phyloP scores from a whole-genome alignment of 83 land plant species.

The Thuja plicata region DNA sequence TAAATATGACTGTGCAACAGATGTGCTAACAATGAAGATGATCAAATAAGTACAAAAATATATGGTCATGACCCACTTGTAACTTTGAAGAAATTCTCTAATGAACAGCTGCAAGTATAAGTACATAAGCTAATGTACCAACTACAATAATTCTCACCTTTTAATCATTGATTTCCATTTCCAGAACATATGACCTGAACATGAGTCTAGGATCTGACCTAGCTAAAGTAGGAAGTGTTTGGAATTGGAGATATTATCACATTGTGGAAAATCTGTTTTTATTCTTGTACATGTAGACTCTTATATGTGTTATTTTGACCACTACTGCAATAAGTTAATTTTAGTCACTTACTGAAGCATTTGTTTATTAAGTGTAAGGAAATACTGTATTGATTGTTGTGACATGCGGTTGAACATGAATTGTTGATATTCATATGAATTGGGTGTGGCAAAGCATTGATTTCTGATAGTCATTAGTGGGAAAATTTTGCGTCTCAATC shows the following conservation, averaged over 20 bases:
- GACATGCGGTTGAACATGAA: background rate
- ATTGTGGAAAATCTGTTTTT: background rate
- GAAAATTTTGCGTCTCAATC: background rate
- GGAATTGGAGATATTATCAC: background rate
- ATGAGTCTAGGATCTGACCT: background rate
- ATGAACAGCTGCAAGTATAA: background rate
- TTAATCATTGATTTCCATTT: background rate
- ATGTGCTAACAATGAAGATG: too few relatives aligned
- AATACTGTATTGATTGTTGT: background rate
- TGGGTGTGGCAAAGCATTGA: background rate
- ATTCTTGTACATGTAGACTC: background rate
- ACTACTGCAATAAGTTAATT: background rate
- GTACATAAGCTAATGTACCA: background rate
- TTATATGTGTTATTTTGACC: background rate
- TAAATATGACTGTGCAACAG: too few relatives aligned
- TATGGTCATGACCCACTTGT: too few relatives aligned
- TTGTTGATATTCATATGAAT: background rate
- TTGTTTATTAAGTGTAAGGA: background rate
- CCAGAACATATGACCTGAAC: background rate
- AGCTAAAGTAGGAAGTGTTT: background rate
- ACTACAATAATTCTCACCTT: background rate
- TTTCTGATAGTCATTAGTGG: background rate
- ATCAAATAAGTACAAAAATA: too few relatives aligned
- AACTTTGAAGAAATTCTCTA: too few relatives aligned
- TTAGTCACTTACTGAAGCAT: background rate